Evolutionary conservation across 2,329 filamentous ascomycete genomes (phyloP).

Genomic region (Fusarium xyrophilum): DNA sequence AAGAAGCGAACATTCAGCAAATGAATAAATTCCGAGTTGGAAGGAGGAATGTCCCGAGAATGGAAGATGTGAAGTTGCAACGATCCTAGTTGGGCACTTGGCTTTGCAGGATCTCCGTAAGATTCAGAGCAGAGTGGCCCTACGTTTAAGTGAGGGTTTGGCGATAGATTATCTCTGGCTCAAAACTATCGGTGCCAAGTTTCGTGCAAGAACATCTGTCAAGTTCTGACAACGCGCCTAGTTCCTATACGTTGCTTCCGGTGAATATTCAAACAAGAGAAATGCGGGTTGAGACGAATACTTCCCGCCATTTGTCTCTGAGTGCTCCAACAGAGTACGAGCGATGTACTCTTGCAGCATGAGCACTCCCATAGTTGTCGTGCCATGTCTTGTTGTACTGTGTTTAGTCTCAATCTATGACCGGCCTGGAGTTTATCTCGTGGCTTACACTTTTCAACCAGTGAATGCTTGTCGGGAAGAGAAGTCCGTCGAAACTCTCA

Average conservation of each 20-base stretch:
- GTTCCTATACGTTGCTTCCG: rapidly evolving
- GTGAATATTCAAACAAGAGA: too few species aligned
- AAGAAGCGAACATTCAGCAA: slow-evolving; percentile 6
- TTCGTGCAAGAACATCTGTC: too few species aligned
- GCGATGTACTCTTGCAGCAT: background rate
- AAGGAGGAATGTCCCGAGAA: rapidly evolving
- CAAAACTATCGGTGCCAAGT: too few species aligned
- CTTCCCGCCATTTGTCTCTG: too few species aligned
- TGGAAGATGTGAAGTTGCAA: rapidly evolving
- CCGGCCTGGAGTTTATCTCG: background rate
- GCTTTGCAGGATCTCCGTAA: too few species aligned
- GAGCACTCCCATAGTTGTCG: rapidly evolving
- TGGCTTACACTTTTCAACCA: rapidly evolving
- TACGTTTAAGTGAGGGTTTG: too few species aligned
- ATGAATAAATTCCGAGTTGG: rapidly evolving
- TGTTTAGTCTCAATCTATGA: rapidly evolving
- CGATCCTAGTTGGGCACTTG: rapidly evolving
- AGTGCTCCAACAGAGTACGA: rapidly evolving
- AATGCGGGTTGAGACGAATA: rapidly evolving
- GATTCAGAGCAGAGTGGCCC: too few species aligned
- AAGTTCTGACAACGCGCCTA: too few species aligned
- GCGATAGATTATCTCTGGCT: too few species aligned
- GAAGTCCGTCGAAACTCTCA: rapidly evolving
- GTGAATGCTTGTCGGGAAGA: background rate
- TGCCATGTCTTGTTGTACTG: rapidly evolving